Percentiles rank a stretch among this genome's conserved stretches.
Evolutionary conservation across 1,284 basidiomycete species (phyloP).

Genomic region (Pyrrhoderma noxium): DNA sequence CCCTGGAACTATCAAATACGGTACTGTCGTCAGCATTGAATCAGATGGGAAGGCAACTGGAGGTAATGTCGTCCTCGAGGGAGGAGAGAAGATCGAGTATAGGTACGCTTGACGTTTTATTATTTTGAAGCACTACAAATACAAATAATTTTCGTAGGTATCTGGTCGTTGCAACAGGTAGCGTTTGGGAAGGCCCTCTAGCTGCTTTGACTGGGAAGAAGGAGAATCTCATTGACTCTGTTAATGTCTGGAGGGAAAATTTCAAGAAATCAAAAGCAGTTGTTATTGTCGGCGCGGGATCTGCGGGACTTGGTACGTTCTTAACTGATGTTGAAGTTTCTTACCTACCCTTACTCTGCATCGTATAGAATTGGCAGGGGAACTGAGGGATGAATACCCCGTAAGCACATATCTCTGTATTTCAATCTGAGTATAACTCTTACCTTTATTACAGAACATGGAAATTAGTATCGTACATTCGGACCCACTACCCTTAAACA

Average conservation of each 20-base stretch:
- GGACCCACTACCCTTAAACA: constrained; percentile 44
- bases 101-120: constrained; percentile 24
- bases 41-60: constrained; percentile 29
- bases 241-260: constrained; percentile 37
- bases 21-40: constrained; percentile 37
- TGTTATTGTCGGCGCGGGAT: constrained; percentile 54
- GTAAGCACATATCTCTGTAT: constrained; percentile 26
- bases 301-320: constrained; percentile 49
- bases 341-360: constrained; percentile 7
- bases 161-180: constrained; percentile 53
- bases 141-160: constrained; percentile 2
- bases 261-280: constrained; percentile 43
- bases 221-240: constrained; percentile 31
- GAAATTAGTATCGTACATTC: constrained; percentile 60
- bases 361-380: constrained; percentile 48
- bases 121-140: not conserved
- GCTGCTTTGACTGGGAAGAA: constrained; percentile 4
- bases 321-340: constrained; percentile 18
- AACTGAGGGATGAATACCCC: constrained; percentile 47
- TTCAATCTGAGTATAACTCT: not conserved
- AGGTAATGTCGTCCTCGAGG: constrained; percentile 39
- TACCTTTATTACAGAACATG: constrained; percentile 36
- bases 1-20: constrained; percentile 40
- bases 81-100: constrained; percentile 44
- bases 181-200: constrained; percentile 44